Conservation (phyloP, 129 eudicot species). For the Saussurea involucrata region DNA sequence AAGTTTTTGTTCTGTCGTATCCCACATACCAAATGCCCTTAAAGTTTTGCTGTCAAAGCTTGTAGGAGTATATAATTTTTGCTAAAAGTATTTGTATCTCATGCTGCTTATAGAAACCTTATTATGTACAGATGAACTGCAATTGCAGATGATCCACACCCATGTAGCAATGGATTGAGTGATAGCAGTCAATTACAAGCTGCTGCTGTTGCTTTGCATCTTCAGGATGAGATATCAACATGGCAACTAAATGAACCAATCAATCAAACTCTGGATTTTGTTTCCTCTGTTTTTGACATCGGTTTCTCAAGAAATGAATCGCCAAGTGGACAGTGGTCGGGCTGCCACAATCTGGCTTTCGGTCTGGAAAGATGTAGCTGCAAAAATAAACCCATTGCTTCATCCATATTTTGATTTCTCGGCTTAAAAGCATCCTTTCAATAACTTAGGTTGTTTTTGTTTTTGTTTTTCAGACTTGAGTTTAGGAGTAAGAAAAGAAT, state of each 20-base stretch:
- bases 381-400: conserved; percentile 6
- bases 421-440: neutral
- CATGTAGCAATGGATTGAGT: conserved; percentile 6
- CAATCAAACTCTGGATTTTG: conserved; percentile 9
- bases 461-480: neutral
- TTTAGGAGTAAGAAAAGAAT: conserved; percentile 4
- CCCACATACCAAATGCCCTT: too few relatives aligned
- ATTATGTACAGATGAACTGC: conserved; percentile 31
- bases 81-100: neutral
- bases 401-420: conserved; percentile 1
- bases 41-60: neutral
- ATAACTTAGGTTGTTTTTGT: neutral
- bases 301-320: conserved; percentile 13
- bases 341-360: conserved; percentile 21
- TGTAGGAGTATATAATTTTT: neutral
- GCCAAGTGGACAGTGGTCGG: conserved; percentile 26
- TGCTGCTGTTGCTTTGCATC: neutral
- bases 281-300: conserved; percentile 11
- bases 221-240: conserved; percentile 17
- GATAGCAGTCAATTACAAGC: conserved; percentile 9
- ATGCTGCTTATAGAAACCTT: conserved; percentile 20
- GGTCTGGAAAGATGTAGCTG: conserved; percentile 14
- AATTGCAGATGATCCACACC: conserved; percentile 28
- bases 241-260: conserved; percentile 10
- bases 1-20: too few relatives aligned